Conservation (phyloP, 2,329 filamentous ascomycete genomes). For the Trichoderma sp. region DNA sequence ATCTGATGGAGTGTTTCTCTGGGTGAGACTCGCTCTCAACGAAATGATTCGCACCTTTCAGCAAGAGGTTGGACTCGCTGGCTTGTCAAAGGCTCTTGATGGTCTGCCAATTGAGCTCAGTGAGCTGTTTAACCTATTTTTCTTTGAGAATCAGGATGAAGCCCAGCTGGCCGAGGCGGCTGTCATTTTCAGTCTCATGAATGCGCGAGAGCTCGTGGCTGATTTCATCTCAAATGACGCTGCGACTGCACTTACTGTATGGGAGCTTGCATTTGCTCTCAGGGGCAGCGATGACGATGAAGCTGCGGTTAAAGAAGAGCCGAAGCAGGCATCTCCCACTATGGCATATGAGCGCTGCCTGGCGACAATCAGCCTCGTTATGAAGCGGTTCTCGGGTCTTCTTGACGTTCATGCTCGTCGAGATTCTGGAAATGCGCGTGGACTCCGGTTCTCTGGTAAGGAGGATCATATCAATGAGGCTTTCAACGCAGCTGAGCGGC, state of each 20-base stretch:
- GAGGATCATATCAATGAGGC: constrained; percentile 9
- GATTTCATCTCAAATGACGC: constrained; percentile 42
- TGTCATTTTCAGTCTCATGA: constrained; percentile 38
- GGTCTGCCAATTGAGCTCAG: constrained; percentile 37
- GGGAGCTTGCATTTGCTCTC: constrained; percentile 42
- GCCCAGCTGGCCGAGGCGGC: constrained; percentile 34
- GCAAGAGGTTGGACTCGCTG: background rate
- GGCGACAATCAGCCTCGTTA: constrained; percentile 29
- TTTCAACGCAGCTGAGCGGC: constrained; percentile 26
- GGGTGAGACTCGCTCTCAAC: constrained; percentile 40
- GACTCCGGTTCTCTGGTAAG: constrained; percentile 27
- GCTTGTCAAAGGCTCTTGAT: constrained; percentile 25
- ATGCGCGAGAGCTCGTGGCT: constrained; percentile 40
- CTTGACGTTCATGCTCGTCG: constrained; percentile 35
- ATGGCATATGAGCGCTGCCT: constrained; percentile 33
- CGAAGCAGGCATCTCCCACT: constrained; percentile 33
- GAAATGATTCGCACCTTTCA: constrained; percentile 34
- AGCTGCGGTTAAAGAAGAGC: constrained; percentile 27
- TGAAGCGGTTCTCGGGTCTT: constrained; percentile 35
- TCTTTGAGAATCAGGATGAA: constrained; percentile 37
- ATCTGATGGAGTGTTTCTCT: constrained; percentile 43
- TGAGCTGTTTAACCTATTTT: constrained; percentile 38
- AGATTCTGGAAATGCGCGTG: constrained; percentile 30
- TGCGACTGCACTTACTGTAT: constrained; percentile 38
- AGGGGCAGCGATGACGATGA: constrained; percentile 31